Evolutionary conservation across 148 eudicot species (phyloP).

Genomic region (Nyssa sinensis): DNA sequence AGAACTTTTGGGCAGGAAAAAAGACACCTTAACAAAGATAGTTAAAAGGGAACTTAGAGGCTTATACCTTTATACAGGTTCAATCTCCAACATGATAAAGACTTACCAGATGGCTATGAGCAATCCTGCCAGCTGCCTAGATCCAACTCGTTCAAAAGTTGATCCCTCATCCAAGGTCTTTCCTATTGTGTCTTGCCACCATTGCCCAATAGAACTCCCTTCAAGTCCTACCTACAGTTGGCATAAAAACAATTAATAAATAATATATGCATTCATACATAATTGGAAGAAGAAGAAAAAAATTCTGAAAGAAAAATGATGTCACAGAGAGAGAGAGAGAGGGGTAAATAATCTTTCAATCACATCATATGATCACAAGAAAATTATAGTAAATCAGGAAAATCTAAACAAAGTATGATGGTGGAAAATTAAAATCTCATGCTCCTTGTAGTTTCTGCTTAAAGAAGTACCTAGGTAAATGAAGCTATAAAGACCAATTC

Average conservation of each 20-base stretch:
- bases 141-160: conserved; percentile 92
- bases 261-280: not conserved
- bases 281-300: not conserved
- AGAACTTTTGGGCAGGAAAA: no score
- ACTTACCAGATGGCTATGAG: conserved; percentile 90
- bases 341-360: no score
- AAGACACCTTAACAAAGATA: no score
- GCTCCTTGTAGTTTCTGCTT: no score
- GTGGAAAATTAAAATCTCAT: no score
- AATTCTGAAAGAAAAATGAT: not conserved
- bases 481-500: no score
- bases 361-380: no score
- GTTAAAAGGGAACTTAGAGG: no score
- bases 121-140: conserved; percentile 89
- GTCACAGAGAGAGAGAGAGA: not conserved
- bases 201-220: conserved; percentile 94
- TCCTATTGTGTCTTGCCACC: conserved; percentile 96
- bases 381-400: no score
- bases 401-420: no score
- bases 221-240: conserved; percentile 93
- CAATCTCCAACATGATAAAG: not conserved
- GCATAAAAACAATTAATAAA: conserved; percentile 23
- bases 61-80: no score
- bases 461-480: no score
- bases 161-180: conserved; percentile 86